Conservation (phyloP, 192 early-diverging fungal genomes). For the Funneliformis geosporum region DNA sequence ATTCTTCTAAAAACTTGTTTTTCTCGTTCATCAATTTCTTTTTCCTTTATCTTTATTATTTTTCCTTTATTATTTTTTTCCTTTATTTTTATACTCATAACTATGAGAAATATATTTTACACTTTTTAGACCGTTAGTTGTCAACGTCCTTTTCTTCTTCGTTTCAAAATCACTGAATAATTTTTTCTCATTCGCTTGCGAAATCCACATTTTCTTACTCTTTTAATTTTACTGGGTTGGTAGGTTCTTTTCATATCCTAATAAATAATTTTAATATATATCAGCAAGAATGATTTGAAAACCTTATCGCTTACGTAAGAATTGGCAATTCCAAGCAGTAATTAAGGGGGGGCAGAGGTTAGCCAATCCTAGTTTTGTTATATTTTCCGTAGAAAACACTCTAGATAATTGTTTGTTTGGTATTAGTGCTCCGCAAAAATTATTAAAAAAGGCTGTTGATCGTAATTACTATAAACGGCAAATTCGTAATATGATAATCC, state of each 20-base stretch:
- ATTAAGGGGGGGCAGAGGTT: not conserved
- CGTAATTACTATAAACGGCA: slow-evolving; percentile 12
- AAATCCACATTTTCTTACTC: slow-evolving; percentile 12
- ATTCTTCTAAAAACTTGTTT: slow-evolving; percentile 9
- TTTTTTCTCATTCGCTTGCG: slow-evolving; percentile 19
- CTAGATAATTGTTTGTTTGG: slow-evolving; percentile 3
- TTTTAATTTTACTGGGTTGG: slow-evolving; percentile 24
- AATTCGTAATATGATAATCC: not conserved
- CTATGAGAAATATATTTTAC: slow-evolving; percentile 11
- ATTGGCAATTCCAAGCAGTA: not conserved
- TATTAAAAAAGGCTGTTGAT: slow-evolving; percentile 11
- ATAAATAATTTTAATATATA: slow-evolving; percentile 17
- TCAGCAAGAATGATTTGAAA: not conserved
- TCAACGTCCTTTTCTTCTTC: slow-evolving; percentile 14
- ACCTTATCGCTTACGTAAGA: not conserved
- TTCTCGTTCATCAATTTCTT: not conserved
- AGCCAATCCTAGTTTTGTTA: slow-evolving; percentile 13
- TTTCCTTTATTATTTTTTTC: not conserved
- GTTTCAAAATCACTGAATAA: slow-evolving; percentile 1
- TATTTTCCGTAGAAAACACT: not conserved
- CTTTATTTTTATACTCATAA: not conserved
- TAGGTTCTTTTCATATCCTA: slow-evolving; percentile 29
- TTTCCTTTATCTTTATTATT: not conserved
- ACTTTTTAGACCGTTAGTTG: slow-evolving; percentile 6
- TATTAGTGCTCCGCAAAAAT: not conserved